phyloP scores from a whole-genome alignment of 129 eudicot species.

The Escallonia rubra region DNA sequence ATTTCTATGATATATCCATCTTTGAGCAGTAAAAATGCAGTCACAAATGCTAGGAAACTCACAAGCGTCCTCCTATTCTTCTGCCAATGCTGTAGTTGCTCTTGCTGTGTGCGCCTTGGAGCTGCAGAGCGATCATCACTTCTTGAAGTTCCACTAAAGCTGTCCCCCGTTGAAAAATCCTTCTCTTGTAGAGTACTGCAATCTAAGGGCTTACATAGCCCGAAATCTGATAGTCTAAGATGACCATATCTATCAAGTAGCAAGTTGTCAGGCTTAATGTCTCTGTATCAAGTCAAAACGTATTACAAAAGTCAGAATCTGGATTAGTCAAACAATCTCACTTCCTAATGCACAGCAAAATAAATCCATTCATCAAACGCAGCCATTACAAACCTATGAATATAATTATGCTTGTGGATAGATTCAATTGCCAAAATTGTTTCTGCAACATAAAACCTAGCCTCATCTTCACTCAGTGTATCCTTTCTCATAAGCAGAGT shows the following conservation, averaged over 20 bases:
- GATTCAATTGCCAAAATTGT: slow-evolving; percentile 93
- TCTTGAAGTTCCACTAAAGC: slow-evolving; percentile 36
- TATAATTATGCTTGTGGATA: slow-evolving; percentile 82
- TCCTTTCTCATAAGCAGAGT: slow-evolving; percentile 95
- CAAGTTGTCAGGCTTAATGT: slow-evolving; percentile 91
- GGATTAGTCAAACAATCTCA: neutral
- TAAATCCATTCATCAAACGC: no score
- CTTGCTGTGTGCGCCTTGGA: slow-evolving; percentile 83
- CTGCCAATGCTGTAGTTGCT: slow-evolving; percentile 94
- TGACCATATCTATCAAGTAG: slow-evolving; percentile 89
- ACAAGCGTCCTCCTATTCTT: slow-evolving; percentile 91
- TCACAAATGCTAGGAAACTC: slow-evolving; percentile 15
- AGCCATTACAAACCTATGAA: slow-evolving; percentile 53
- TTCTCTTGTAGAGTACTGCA: slow-evolving; percentile 82
- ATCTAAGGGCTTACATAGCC: slow-evolving; percentile 90
- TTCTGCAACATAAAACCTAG: slow-evolving; percentile 90
- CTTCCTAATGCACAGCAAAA: no score
- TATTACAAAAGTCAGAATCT: slow-evolving; percentile 8
- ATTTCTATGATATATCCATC: neutral
- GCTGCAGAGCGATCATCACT: slow-evolving; percentile 19
- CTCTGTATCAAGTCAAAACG: slow-evolving; percentile 38
- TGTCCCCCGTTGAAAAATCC: slow-evolving; percentile 54
- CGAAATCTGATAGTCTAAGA: slow-evolving; percentile 85
- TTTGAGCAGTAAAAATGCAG: neutral
- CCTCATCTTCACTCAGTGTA: slow-evolving; percentile 74